These are phyloP conservation scores for Verbascum thapsus DNA, from an alignment of 257 asterid species.

Conservation along the genomic window DNA sequence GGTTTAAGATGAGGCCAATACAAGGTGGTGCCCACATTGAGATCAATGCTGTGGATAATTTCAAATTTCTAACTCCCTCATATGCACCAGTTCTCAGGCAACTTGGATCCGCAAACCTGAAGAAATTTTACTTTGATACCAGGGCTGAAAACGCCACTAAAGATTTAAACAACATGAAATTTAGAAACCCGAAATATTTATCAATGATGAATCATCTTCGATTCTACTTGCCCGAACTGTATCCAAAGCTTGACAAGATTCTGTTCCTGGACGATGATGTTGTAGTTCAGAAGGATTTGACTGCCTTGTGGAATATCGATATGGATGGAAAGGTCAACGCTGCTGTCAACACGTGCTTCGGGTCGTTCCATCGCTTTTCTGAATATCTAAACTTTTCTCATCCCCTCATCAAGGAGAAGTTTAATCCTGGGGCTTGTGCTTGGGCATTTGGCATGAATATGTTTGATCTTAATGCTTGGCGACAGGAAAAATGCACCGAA, in stretches of 20 bases:
- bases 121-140: conserved; percentile 76
- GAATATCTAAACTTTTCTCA: conserved; percentile 87
- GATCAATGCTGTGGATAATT: conserved; percentile 73
- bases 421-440: conserved; percentile 85
- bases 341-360: conserved; percentile 91
- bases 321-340: conserved; percentile 91
- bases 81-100: conserved; percentile 85
- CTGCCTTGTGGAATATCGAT: conserved; percentile 80
- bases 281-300: conserved; percentile 94
- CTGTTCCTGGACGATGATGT: conserved; percentile 90
- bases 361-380: conserved; percentile 77
- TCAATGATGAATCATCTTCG: conserved; percentile 83
- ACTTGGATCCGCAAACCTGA: conserved; percentile 50
- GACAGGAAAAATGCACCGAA: conserved; percentile 73
- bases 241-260: conserved; percentile 77
- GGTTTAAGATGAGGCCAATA: conserved; percentile 95
- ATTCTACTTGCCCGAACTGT: conserved; percentile 92
- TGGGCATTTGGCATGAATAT: conserved; percentile 98
- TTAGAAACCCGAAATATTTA: conserved; percentile 74
- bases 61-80: conserved; percentile 65
- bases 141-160: conserved; percentile 78
- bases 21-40: conserved; percentile 83
- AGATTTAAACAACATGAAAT: conserved; percentile 72
- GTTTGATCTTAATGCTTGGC: conserved; percentile 95
- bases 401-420: conserved; percentile 79